Base-by-base conservation (phyloP, 2,329 filamentous ascomycete species). In the Colletotrichum cordylinicola region DNA sequence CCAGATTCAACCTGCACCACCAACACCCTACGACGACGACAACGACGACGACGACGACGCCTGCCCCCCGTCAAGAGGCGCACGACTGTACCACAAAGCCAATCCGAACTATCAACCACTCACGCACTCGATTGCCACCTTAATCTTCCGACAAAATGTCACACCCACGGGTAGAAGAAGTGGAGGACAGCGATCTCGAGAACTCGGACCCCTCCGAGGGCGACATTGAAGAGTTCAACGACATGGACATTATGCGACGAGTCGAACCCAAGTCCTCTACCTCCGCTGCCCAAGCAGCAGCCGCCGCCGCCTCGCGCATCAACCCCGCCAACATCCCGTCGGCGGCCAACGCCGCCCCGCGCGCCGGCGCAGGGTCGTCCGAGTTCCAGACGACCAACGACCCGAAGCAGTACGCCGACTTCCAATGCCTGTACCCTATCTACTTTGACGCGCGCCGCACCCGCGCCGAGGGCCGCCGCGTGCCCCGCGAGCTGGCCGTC, bases 341-440 rank as follows among this genome's bases (percentile, higher is more conserved):
- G 13, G 39, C 37, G 21, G 56, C 61, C 81, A 80, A 55, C 79
- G 84, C 74, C 80, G 84, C 74, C 83, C 71, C 48, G 86, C 76
- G 83, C 84, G 76, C 82, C n/a, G 69, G 84, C 52, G 82, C 67
- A 70, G 80, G 75, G 60, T 37, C 67, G 56, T 65, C 74, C 72
- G 73, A 72, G 69, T 79, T 79, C 75, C 80, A 84, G 80, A 78
- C 83, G 78, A 81, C 82, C 21, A 85, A 87, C 78, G 88, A 92
- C 83, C 86, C 90, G 67, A 83, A 87, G 78, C 86, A 88, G 80
- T 93, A 95, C 84, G 94, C 94, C 82, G 88, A 92, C 85, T 98
- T 93, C 88, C 94, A 97, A 85, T 96, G 95, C 85, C 90, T 99
- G 31, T 99, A 99, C 87, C 96, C 97, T 0, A 88, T 98, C 75